phyloP scores from a whole-genome alignment of 805 yeast species.

The Schwanniomyces vanrijiae region DNA sequence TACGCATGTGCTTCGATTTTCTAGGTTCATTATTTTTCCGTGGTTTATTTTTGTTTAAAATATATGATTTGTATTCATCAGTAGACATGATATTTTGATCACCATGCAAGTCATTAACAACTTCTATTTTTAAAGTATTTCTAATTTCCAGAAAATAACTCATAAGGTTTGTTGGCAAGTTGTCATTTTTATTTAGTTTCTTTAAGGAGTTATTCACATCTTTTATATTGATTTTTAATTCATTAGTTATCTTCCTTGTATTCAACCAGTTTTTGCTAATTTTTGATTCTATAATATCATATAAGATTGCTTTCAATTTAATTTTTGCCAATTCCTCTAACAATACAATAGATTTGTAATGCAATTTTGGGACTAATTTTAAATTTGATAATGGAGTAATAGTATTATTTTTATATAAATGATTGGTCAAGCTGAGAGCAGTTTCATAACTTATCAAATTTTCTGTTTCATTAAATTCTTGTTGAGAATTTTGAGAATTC shows the following conservation, averaged over 20 bases:
- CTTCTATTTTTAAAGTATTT: not conserved
- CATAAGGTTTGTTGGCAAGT: not conserved
- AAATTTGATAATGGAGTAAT: slow-evolving; percentile 5
- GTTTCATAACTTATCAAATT: slow-evolving; percentile 5
- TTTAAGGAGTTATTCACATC: slow-evolving; percentile 13
- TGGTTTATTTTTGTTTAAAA: slow-evolving; percentile 3
- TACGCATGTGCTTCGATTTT: slow-evolving; percentile 5
- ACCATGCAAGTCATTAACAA: slow-evolving; percentile 1
- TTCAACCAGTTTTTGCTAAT: slow-evolving; percentile 8
- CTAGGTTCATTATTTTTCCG: slow-evolving; percentile 5
- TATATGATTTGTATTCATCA: slow-evolving; percentile 1
- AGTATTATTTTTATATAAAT: slow-evolving; percentile 6
- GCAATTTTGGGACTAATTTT: slow-evolving; percentile 9
- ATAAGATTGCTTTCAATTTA: slow-evolving; percentile 14
- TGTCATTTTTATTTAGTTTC: not conserved
- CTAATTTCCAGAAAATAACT: slow-evolving; percentile 1
- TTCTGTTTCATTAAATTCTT: not conserved
- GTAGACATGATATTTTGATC: not conserved
- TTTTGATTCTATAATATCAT: slow-evolving; percentile 11
- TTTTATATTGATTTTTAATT: not conserved
- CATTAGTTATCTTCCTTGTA: not conserved
- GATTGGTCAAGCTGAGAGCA: slow-evolving; percentile 3
- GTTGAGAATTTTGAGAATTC: not conserved
- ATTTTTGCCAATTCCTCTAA: slow-evolving; percentile 18
- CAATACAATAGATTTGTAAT: slow-evolving; percentile 13